Percentiles rank a stretch among this genome's conserved stretches.
phyloP scores from a whole-genome alignment of 1,139 yeast species.

The Hyphopichia burtonii region DNA sequence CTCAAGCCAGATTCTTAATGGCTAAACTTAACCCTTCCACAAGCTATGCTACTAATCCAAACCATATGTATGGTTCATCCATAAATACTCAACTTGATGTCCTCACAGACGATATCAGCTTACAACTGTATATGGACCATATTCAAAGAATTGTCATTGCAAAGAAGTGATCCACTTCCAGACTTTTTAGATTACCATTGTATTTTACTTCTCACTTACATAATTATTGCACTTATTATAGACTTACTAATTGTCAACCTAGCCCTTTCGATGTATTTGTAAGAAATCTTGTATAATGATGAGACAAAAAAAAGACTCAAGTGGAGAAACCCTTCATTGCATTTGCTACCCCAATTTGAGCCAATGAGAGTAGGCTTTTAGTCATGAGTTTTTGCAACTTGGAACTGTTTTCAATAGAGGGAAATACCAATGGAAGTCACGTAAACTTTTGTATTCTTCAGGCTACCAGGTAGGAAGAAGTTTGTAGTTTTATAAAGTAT shows the following conservation, averaged over 20 bases:
- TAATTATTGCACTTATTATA: background rate
- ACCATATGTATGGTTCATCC: conserved; percentile 24
- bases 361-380: background rate
- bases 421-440: too few relatives aligned
- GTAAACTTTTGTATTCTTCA: too few relatives aligned
- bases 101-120: conserved; percentile 68
- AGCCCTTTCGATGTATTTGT: background rate
- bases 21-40: conserved; percentile 75
- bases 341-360: background rate
- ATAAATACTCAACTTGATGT: conserved; percentile 33
- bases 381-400: background rate
- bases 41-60: conserved; percentile 48
- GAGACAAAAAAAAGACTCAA: background rate
- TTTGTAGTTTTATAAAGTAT: too few relatives aligned
- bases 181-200: background rate
- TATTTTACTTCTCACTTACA: background rate
- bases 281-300: background rate
- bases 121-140: conserved; percentile 67
- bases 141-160: conserved; percentile 40
- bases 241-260: background rate
- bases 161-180: conserved; percentile 10
- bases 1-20: conserved; percentile 74
- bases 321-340: background rate
- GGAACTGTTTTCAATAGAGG: background rate
- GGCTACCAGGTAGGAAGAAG: too few relatives aligned